A percentile compares a stretch with the other conserved stretches of the same genome.
Conservation (phyloP, 305 asterid species). For the Solanum hybrid region DNA sequence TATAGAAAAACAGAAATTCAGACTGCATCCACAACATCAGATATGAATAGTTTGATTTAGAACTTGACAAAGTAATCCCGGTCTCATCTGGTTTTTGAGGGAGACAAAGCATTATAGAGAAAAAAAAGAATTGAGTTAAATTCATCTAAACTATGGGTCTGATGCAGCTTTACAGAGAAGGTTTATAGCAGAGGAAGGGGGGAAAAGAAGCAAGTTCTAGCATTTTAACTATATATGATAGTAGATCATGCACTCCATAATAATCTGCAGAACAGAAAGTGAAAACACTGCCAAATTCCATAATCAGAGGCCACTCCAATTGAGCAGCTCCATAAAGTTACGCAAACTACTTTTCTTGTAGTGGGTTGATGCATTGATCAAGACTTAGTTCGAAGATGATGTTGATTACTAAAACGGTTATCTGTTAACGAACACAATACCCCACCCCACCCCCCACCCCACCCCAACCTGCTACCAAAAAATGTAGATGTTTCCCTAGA, state of each 20-base stretch:
- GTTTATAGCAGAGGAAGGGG: not conserved
- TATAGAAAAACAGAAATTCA: not conserved
- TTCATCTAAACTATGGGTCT: not conserved
- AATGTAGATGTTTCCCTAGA: not conserved
- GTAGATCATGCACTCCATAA: not conserved
- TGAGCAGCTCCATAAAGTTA: not conserved
- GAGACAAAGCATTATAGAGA: not conserved
- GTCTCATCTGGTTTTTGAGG: not conserved
- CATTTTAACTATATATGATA: not conserved
- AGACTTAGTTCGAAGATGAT: not conserved
- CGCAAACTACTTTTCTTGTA: not conserved
- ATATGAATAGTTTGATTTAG: not conserved
- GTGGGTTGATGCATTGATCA: not conserved
- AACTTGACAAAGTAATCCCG: not conserved
- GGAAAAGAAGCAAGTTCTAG: not conserved
- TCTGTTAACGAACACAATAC: not conserved
- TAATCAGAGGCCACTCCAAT: not conserved
- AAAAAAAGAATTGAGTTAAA: not conserved
- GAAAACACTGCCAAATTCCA: not conserved
- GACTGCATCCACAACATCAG: not conserved
- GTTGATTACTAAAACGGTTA: not conserved
- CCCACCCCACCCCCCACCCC: not conserved
- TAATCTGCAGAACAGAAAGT: not conserved
- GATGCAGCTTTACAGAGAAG: not conserved
- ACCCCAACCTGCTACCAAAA: not conserved